Base-by-base conservation (phyloP, 2,329 filamentous ascomycete genomes). In the Torrubiella hemipterigena region DNA sequence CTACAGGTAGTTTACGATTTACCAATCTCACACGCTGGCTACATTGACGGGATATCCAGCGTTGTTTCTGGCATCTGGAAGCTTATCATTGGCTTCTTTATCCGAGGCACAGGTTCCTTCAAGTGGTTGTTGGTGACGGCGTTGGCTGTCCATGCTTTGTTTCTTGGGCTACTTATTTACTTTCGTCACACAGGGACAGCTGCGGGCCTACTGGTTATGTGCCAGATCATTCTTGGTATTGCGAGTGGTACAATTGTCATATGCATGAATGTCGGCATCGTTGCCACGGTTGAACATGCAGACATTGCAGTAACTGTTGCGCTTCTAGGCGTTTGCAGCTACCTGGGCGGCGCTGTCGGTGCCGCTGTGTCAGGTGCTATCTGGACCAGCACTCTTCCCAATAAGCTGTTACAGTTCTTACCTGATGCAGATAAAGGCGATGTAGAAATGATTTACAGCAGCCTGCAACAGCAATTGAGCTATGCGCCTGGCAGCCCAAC, bases 391-490 rank as follows among this genome's bases (percentile, higher is more conserved):
- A 35, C 43, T 4, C 49, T 67, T 34, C 59, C 59, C 1, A 35
- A 27, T 1, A 51, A 54, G 4, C 51, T 68, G 3, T 36, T 45
- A 32, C 35, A 46, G 22, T 42, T 45, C 22, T 50, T 67, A 0
- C 64, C 63, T 1, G 58, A 52, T 10, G 39, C 41, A 2, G 45
- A 42, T 15, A 36, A 44, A 28, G 27, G 45, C 12, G 41, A 48
- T 13, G 48, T 55, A 3, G 42, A 70, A 9, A 65, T 65, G 3
- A 61, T 66, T 25, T 60, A 56, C 33, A 47, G 39, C 5, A 42
- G 48, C 13, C 35, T 61, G 14, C 31, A 31, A 0, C 42, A 36
- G 5, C 59, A 62, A 39, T 40, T 58, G 3, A 37, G 37, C 4
- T 69, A 64, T 37, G 44, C 53, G 0, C 41, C 59, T 13, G 56